A percentile compares a stretch with the other conserved stretches of the same genome.
Conservation (phyloP, 306 rosid species). For the Cotoneaster glaucophyllus region DNA sequence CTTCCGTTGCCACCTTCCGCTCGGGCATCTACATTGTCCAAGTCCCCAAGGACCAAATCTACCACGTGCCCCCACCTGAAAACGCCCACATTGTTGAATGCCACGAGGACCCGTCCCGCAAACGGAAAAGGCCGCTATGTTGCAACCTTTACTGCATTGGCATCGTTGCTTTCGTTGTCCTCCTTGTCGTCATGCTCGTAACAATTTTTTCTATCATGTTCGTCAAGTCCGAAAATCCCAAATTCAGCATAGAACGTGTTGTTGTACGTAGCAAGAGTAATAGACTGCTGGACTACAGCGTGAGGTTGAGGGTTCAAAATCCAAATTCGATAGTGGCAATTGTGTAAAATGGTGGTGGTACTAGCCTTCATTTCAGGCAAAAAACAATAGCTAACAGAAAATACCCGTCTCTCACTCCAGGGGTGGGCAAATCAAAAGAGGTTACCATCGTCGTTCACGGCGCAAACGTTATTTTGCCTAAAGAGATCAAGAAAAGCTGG, state of each 20-base stretch:
- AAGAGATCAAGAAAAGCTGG: conserved; percentile 27
- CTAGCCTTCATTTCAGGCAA: conserved; percentile 27
- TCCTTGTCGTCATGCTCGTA: conserved; percentile 7
- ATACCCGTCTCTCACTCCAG: conserved; percentile 31
- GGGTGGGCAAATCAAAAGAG: not conserved
- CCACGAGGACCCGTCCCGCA: not conserved
- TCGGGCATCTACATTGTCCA: conserved; percentile 49
- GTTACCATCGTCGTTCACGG: conserved; percentile 12
- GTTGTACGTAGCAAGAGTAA: not conserved
- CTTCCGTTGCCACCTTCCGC: not conserved
- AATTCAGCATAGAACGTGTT: conserved; percentile 21
- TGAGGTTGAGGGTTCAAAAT: conserved; percentile 26
- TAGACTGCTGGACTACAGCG: not conserved
- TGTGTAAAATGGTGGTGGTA: conserved; percentile 32
- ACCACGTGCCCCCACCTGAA: conserved; percentile 45
- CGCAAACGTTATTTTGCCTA: conserved; percentile 16
- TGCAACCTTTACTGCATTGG: not conserved
- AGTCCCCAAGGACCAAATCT: conserved; percentile 67
- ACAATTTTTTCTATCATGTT: conserved; percentile 14
- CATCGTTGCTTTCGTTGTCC: conserved; percentile 8
- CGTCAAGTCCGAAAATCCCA: conserved; percentile 23
- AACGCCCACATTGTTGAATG: conserved; percentile 36
- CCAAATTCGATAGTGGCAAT: conserved; percentile 22
- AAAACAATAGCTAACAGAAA: conserved; percentile 23
- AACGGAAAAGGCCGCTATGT: not conserved